These are phyloP conservation scores for Suillus subalutaceus DNA, from an alignment of 768 basidiomycete species.

Conservation along the genomic window DNA sequence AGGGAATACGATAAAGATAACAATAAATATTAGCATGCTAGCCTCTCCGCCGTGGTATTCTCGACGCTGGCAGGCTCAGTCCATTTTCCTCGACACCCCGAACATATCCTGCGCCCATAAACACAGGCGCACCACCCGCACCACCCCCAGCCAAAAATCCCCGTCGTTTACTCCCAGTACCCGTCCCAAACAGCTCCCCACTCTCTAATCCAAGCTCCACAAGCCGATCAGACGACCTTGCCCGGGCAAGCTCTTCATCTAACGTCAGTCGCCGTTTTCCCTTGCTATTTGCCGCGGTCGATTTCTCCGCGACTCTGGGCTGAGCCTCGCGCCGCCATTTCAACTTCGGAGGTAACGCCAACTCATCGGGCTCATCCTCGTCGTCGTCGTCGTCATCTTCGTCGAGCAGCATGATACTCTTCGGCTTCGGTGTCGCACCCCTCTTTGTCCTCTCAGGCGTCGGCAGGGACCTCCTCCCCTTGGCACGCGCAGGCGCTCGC, in stretches of 20 bases:
- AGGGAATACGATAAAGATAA: conserved; percentile 3
- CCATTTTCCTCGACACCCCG: conserved; percentile 47
- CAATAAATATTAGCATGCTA: conserved; percentile 1
- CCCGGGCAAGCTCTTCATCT: conserved; percentile 65
- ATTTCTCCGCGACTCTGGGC: neutral
- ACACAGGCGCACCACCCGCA: conserved; percentile 69
- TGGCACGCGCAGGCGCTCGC: conserved; percentile 54
- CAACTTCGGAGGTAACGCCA: conserved; percentile 34
- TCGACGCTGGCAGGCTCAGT: conserved; percentile 20
- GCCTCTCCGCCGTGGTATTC: conserved; percentile 29
- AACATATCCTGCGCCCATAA: conserved; percentile 71
- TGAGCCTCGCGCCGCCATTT: neutral
- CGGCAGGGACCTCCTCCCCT: neutral
- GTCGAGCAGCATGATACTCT: conserved; percentile 17
- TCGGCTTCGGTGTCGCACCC: conserved; percentile 34
- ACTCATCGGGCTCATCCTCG: conserved; percentile 35
- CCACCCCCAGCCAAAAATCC: conserved; percentile 80
- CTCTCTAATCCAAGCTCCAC: conserved; percentile 47
- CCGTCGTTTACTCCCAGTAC: conserved; percentile 51
- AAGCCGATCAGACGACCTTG: conserved; percentile 38
- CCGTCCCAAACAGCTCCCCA: conserved; percentile 48
- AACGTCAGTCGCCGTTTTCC: conserved; percentile 54
- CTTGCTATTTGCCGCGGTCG: conserved; percentile 16
- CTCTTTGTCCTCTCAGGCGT: conserved; percentile 26
- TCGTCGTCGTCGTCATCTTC: conserved; percentile 34